Evolutionary conservation across 352 stramenopile genomes (phyloP).

Genomic region (Pythium myriotylum): DNA sequence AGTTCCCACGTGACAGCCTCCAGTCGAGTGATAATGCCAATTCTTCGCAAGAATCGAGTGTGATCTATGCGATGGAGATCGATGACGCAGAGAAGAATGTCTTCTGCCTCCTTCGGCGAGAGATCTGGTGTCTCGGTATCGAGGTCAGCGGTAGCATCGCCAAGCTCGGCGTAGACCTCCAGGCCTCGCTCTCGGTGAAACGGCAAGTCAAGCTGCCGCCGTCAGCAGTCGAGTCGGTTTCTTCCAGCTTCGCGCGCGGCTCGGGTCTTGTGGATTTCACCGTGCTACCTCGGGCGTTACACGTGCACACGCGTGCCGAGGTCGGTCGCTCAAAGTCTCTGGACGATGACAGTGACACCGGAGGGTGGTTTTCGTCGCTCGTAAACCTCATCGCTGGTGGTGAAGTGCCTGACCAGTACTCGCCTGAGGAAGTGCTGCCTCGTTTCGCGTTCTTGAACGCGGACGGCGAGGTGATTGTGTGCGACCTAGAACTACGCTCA

Average conservation of each 20-base stretch:
- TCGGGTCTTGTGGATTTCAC: conserved; percentile 44
- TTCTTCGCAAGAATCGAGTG: conserved; percentile 15
- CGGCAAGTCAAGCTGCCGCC: conserved; percentile 53
- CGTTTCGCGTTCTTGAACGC: conserved; percentile 64
- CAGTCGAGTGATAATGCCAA: background rate
- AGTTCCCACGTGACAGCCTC: conserved; percentile 38
- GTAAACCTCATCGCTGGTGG: conserved; percentile 63
- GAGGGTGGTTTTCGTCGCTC: conserved; percentile 63
- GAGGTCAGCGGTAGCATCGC: conserved; percentile 44
- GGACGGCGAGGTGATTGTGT: conserved; percentile 66
- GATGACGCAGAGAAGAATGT: conserved; percentile 50
- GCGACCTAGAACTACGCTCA: conserved; percentile 73
- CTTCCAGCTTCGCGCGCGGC: conserved; percentile 6
- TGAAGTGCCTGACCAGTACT: conserved; percentile 74
- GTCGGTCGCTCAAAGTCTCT: conserved; percentile 31
- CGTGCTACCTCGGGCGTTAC: conserved; percentile 57
- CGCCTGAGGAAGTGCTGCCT: conserved; percentile 65
- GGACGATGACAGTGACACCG: conserved; percentile 40
- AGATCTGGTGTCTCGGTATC: conserved; percentile 64
- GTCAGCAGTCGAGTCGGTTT: conserved; percentile 25
- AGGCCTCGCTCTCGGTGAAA: conserved; percentile 41
- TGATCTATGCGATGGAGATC: conserved; percentile 60
- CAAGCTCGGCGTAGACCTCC: conserved; percentile 36
- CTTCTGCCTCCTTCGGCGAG: conserved; percentile 58
- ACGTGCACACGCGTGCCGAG: conserved; percentile 49